Base-by-base conservation (phyloP, 495 filamentous ascomycete species). In the Penicillium bovifimosum region DNA sequence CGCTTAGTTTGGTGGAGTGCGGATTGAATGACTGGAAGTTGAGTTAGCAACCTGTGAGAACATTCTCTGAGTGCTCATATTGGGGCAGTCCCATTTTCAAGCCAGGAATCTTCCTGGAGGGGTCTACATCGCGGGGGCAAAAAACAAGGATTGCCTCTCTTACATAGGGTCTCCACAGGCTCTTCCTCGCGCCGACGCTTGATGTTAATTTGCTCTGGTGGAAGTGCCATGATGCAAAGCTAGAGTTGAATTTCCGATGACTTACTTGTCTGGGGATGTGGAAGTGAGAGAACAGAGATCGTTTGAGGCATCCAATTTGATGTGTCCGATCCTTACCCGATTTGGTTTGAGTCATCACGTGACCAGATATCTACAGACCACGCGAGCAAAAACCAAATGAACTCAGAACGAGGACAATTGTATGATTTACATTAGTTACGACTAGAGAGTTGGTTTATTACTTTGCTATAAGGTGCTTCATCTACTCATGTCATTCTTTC, bases 161-260 rank as follows among this genome's bases (percentile, higher is more conserved):
- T 76, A 81, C 78, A 81, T 50, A 81, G 64, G 28, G 75, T 73
- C 39, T 81, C 78, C 10, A 80, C 72, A 6, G 79, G 78, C 18
- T 80, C 79, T 53, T 81, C 79, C 38, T 78, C 76, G 17, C 76
- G 75, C n/a, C 76, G 76, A 16, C 79, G 71, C 61, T 81, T 81
- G 61, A 81, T 76, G 8, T 72, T 75, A 38, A 81, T 77, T 17
- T 76, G 75, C 52, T 80, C 78, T 28, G 77, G 78, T 31, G 76
- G 77, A 33, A 76, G 59, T 17, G 71, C 41, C 77, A 80, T 71
- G 16, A 10, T 56, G 40, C 11, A 31, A 44, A 27, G 14, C 17
- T 17, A 38, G 9, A 7, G 32, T 14, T 38, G 27, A 36, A 24
- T 33, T 49, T 34, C 26, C 18, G 38, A 51, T 52, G 43, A 47